phyloP scores from a whole-genome alignment of 2,329 filamentous ascomycete species.

The Aspergillus calidoustus region DNA sequence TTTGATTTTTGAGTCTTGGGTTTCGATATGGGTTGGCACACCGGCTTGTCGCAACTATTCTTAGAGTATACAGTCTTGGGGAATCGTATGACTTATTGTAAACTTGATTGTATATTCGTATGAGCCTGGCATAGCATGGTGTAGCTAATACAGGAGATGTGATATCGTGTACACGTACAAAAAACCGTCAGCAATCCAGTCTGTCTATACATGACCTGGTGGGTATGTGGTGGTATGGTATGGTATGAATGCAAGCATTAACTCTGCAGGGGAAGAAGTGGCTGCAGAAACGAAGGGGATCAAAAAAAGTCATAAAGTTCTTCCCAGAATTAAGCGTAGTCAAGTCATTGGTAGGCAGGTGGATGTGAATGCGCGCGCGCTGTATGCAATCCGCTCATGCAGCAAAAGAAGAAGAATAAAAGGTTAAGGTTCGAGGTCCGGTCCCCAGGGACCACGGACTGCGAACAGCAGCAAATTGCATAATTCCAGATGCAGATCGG shows the following conservation, averaged over 20 bases:
- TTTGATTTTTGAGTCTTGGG: too few relatives aligned
- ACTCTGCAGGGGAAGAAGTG: constrained; percentile 17
- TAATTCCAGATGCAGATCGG: constrained; percentile 26
- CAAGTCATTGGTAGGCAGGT: constrained; percentile 21
- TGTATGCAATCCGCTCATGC: constrained; percentile 26
- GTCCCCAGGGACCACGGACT: constrained; percentile 15
- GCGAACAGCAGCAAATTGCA: constrained; percentile 22
- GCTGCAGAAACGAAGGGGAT: constrained; percentile 20
- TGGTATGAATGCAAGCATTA: constrained; percentile 32
- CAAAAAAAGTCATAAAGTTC: constrained; percentile 21
- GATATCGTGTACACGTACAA: constrained; percentile 44
- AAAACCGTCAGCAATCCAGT: constrained; percentile 26
- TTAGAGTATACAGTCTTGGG: too few relatives aligned
- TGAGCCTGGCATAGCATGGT: background rate
- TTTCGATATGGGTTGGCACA: too few relatives aligned
- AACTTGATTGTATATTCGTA: background rate
- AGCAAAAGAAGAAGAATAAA: constrained; percentile 12
- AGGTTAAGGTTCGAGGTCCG: background rate
- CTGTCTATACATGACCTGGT: constrained; percentile 35
- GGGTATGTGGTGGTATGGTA: constrained; percentile 5
- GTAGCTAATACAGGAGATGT: constrained; percentile 25
- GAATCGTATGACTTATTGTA: background rate
- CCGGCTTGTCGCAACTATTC: too few relatives aligned
- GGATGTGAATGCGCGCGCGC: constrained; percentile 14
- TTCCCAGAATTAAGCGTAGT: constrained; percentile 21